These are phyloP conservation scores for Grifola frondosa DNA, from an alignment of 1,284 basidiomycete genomes.

Conservation along the genomic window DNA sequence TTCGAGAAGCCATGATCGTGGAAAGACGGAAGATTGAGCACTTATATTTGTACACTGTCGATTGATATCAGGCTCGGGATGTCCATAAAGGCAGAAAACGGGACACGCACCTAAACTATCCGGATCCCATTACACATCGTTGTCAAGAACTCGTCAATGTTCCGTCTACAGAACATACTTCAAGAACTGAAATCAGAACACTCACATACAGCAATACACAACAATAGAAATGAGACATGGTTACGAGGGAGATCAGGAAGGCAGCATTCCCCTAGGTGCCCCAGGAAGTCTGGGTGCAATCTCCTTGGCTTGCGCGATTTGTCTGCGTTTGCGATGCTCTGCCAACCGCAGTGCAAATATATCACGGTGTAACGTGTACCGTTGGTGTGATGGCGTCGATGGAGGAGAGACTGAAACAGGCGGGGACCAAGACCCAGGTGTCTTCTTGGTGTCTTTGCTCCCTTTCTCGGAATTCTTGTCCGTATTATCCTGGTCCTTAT, in stretches of 20 bases:
- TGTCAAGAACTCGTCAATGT: no score
- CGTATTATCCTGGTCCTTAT: slow-evolving; percentile 16
- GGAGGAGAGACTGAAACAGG: slow-evolving; percentile 17
- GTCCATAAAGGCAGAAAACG: no score
- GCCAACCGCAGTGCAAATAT: slow-evolving; percentile 40
- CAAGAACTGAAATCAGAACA: no score
- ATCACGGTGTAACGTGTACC: slow-evolving; percentile 41
- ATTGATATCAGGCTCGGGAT: no score
- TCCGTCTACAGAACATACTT: no score
- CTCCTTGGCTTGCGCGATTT: slow-evolving; percentile 37
- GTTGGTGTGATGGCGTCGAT: slow-evolving; percentile 32
- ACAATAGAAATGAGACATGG: not conserved
- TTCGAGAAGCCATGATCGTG: no score
- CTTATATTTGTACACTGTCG: no score
- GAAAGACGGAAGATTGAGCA: no score
- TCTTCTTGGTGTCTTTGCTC: slow-evolving; percentile 15
- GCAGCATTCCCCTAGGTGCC: slow-evolving; percentile 30
- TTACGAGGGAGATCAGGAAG: slow-evolving; percentile 10
- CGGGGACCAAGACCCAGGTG: slow-evolving; percentile 19
- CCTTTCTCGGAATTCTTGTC: slow-evolving; percentile 17
- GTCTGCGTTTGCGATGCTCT: slow-evolving; percentile 39
- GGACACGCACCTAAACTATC: no score
- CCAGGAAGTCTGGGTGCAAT: slow-evolving; percentile 39
- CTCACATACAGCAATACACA: no score
- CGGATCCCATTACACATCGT: no score